Conservation (phyloP, 2,329 filamentous ascomycete genomes). For the Orbilia oligospora region DNA sequence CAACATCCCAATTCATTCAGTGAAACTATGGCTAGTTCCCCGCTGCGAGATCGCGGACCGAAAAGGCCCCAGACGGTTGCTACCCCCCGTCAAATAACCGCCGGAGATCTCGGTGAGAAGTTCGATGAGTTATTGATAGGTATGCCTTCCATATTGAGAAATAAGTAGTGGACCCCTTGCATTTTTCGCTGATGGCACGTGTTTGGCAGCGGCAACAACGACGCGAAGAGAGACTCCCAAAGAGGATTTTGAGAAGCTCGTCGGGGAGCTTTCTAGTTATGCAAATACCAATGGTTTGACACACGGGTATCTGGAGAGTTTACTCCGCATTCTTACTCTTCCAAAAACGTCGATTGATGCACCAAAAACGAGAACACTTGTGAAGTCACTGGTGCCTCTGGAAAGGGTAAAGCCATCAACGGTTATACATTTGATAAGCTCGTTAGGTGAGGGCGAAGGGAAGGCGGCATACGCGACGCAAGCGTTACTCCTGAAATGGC, state of each 20-base stretch:
- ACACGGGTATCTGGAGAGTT: conserved; percentile 73
- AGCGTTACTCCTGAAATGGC: conserved; percentile 80
- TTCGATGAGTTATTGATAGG: conserved; percentile 48
- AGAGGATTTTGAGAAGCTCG: conserved; percentile 59
- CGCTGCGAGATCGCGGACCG: conserved; percentile 35
- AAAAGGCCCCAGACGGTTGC: conserved; percentile 9
- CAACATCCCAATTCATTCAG: conserved; percentile 8
- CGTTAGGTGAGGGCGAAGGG: conserved; percentile 81
- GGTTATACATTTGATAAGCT: conserved; percentile 77
- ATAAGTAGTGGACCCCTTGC: conserved; percentile 31
- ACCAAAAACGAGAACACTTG: conserved; percentile 76
- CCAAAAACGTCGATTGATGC: conserved; percentile 81
- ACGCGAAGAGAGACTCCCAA: conserved; percentile 62
- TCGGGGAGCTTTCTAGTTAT: conserved; percentile 62
- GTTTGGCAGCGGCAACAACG: conserved; percentile 59
- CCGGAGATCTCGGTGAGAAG: conserved; percentile 35
- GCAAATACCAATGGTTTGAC: conserved; percentile 72
- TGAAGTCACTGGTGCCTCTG: conserved; percentile 83
- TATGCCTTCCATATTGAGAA: conserved; percentile 24
- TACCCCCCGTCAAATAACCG: conserved; percentile 39
- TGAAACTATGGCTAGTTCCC: conserved; percentile 51
- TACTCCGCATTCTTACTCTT: conserved; percentile 77
- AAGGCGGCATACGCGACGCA: conserved; percentile 82
- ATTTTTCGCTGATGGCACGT: conserved; percentile 30
- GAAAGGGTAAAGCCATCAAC: conserved; percentile 74